Conservation (phyloP, 108 stramenopile species). For the Pseudonitzschia delicatissima region DNA sequence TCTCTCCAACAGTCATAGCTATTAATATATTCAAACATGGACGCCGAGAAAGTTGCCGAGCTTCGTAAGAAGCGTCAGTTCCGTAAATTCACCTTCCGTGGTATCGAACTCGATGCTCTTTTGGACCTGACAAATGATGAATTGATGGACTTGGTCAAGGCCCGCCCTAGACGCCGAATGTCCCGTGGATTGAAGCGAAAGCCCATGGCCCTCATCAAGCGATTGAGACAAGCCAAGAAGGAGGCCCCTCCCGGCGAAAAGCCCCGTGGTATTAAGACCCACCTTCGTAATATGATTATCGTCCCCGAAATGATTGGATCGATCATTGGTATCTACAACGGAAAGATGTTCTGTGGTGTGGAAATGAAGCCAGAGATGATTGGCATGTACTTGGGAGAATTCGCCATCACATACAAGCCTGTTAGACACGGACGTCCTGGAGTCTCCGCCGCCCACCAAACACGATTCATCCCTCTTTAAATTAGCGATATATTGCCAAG, state of each 20-base stretch:
- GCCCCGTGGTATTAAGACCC: slow-evolving; percentile 99
- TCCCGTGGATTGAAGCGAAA: slow-evolving; percentile 97
- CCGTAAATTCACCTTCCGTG: slow-evolving; percentile 99
- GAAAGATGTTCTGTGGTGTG: slow-evolving; percentile 96
- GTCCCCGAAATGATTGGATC: slow-evolving; percentile 99
- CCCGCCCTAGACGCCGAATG: slow-evolving; percentile 98
- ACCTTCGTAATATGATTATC: slow-evolving; percentile 99
- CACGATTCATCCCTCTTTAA: slow-evolving; percentile 99
- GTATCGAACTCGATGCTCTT: slow-evolving; percentile 97
- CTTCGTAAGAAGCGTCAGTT: slow-evolving; percentile 99
- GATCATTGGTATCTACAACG: slow-evolving; percentile 99
- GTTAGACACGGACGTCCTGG: slow-evolving; percentile 98
- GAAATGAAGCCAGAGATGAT: slow-evolving; percentile 99
- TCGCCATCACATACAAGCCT: slow-evolving; percentile 99
- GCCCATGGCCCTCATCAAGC: slow-evolving; percentile 99
- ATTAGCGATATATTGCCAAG: slow-evolving; percentile 4
- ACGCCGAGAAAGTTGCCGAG: slow-evolving; percentile 96
- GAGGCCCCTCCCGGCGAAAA: slow-evolving; percentile 95
- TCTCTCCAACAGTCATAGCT: no score
- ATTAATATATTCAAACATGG: no score
- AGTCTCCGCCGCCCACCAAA: slow-evolving; percentile 95
- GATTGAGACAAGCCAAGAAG: slow-evolving; percentile 99
- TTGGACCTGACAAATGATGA: slow-evolving; percentile 98
- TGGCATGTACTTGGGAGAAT: slow-evolving; percentile 99
- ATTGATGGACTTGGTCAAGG: slow-evolving; percentile 94